Base-by-base conservation (phyloP, 2,329 filamentous ascomycete species). In the Diaporthe vaccinii region DNA sequence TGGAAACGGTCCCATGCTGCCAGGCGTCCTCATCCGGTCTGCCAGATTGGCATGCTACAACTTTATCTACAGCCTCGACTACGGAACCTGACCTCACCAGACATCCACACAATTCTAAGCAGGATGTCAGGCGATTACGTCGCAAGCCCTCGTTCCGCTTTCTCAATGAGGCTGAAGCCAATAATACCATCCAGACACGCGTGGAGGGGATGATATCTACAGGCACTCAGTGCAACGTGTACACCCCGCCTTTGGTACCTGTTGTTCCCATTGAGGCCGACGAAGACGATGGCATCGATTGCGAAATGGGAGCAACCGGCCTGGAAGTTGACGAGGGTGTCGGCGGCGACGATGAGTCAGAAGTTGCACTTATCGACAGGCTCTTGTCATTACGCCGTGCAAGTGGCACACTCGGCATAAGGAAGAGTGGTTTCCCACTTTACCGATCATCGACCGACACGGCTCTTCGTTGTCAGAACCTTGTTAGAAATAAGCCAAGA, bases 401-500 rank as follows among this genome's bases (percentile, higher is more conserved):
- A 14, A 75, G 72, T 46, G 74, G 62, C 1, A 77, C 80, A 25
- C 73, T 75, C 10, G 78, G 79, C 72, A 71, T 82, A 51, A 77
- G 78, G 53, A 81, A 79, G 71, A 46, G 31, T 57, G 71, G 79
- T 5, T 73, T 78, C 15, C 77, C 83, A 55, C 79, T 78, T 2
- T 81, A 81, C 61, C 79, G 78, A 5, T 75, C 80, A 34, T 81
- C 82, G 10, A 78, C 78, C 3, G 83, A 84, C 28, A 80, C 79
- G 25, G 82, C 82, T 2, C 57, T 82, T 72, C 79, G 80, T 36
- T 83, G 82, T 72, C 76, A 78, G 9, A 83, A 83, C 36, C 78
- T 84, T 39, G 82, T 84, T 44, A 79, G 78, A 53, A 83, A 75
- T 74, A 79, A 78, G 53, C 82, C 82, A n/a, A 80, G 82, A 31